phyloP scores from a whole-genome alignment of 805 yeast genomes.

The Ogataea haglerorum region DNA sequence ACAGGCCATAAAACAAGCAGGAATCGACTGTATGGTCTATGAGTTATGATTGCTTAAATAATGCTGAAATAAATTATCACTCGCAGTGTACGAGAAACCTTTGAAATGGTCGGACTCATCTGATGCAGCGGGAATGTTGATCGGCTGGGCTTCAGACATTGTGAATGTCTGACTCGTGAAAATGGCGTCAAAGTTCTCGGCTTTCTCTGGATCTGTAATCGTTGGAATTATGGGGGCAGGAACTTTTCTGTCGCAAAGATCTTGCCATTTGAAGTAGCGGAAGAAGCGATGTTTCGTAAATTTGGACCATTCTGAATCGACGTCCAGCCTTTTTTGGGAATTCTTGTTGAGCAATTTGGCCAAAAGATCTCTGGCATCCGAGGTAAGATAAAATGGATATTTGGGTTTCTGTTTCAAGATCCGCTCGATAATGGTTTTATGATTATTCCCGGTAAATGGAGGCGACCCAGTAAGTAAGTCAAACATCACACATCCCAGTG shows the following conservation, averaged over 20 bases:
- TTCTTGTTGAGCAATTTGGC: conserved; percentile 64
- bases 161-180: conserved; percentile 59
- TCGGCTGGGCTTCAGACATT: conserved; percentile 5
- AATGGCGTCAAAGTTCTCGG: conserved; percentile 76
- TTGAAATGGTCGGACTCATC: conserved; percentile 29
- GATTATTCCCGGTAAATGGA: conserved; percentile 80
- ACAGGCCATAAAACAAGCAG: conserved; percentile 37
- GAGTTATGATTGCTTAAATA: conserved; percentile 32
- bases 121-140: conserved; percentile 3
- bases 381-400: conserved; percentile 67
- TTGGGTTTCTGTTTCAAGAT: conserved; percentile 61
- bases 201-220: conserved; percentile 66
- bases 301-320: conserved; percentile 47
- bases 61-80: conserved; percentile 35
- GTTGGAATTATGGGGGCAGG: conserved; percentile 75
- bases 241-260: conserved; percentile 44
- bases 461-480: conserved; percentile 83
- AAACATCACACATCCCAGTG: conserved; percentile 73
- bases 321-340: conserved; percentile 57
- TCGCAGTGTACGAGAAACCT: conserved; percentile 46
- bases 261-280: conserved; percentile 66
- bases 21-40: conserved; percentile 44
- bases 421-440: conserved; percentile 66
- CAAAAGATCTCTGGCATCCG: conserved; percentile 73
- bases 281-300: conserved; percentile 68